These are phyloP conservation scores for Ploettnerulaceae sp. DNA, from an alignment of 2,329 filamentous ascomycete species.

Conservation along the genomic window DNA sequence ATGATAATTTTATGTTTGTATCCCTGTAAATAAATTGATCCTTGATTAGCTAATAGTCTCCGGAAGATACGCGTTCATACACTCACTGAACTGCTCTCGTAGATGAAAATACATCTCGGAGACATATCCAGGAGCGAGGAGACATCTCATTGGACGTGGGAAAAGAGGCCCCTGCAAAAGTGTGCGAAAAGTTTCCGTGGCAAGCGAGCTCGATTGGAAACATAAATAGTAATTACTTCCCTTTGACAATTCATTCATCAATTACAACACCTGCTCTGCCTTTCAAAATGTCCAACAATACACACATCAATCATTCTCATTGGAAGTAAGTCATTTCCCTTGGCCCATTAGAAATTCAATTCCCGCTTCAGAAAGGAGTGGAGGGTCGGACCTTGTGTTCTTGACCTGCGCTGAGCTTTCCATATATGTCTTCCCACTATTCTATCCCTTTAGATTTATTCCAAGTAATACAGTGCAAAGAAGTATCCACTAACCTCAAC, in stretches of 20 bases:
- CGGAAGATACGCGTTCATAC: background rate
- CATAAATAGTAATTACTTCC: slow-evolving; percentile 1
- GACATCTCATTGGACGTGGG: slow-evolving; percentile 5
- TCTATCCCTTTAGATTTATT: background rate
- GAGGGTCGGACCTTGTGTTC: no score
- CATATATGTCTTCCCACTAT: no score
- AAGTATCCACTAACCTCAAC: background rate
- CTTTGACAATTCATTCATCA: background rate
- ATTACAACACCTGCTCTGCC: background rate
- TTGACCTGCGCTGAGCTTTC: no score
- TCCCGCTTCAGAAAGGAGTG: no score
- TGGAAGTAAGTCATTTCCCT: slow-evolving; percentile 36
- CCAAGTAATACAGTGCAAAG: background rate
- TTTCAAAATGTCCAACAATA: slow-evolving; percentile 28
- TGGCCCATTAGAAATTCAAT: no score
- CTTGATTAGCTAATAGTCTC: background rate
- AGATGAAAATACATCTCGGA: slow-evolving; percentile 7
- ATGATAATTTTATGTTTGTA: background rate
- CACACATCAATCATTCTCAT: slow-evolving; percentile 37
- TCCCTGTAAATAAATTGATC: background rate
- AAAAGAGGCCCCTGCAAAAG: slow-evolving; percentile 14
- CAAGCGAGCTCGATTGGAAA: slow-evolving; percentile 18
- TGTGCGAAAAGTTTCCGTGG: slow-evolving; percentile 23
- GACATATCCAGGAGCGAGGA: slow-evolving; percentile 5
- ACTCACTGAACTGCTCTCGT: background rate